Evolutionary conservation across 2,329 filamentous ascomycete species (phyloP).

Genomic region (Monosporascus sp.): DNA sequence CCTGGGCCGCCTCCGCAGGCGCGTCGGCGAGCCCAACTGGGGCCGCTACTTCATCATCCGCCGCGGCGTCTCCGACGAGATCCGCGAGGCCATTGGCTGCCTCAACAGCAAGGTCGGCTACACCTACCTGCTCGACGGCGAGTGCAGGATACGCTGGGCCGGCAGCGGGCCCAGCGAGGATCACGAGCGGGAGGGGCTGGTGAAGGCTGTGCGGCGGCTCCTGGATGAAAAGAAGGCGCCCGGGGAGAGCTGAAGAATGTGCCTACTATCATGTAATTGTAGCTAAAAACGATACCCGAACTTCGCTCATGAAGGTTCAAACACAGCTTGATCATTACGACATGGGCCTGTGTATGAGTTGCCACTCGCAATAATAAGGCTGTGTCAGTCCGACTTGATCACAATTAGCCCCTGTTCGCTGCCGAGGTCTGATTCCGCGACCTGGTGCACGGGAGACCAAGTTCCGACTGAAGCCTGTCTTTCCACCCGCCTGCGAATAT

Average conservation of each 20-base stretch:
- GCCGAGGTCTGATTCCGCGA: neutral
- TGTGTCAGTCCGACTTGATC: neutral
- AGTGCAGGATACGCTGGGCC: constrained; percentile 91
- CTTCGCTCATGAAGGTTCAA: neutral
- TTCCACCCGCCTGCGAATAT: neutral
- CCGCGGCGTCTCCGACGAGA: constrained; percentile 54
- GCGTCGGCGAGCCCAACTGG: constrained; percentile 49
- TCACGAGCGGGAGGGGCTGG: constrained; percentile 62
- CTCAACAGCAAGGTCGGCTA: constrained; percentile 92
- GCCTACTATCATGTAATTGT: constrained; percentile 4
- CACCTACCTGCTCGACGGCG: constrained; percentile 81
- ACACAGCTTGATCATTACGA: neutral
- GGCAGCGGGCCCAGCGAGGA: constrained; percentile 68
- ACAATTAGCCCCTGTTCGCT: neutral
- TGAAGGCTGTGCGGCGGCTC: constrained; percentile 59
- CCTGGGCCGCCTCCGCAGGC: constrained; percentile 46
- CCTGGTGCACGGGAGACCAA: neutral
- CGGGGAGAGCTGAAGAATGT: constrained; percentile 7
- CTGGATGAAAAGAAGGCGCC: constrained; percentile 50
- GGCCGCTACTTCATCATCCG: constrained; percentile 58
- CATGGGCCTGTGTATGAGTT: too few species aligned
- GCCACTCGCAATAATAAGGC: too few species aligned
- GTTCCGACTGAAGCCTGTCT: neutral
- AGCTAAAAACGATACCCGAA: constrained; percentile 16
- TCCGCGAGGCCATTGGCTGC: constrained; percentile 61